Conservation (phyloP, 192 early-diverging fungal species). For the Coemansia sp. region DNA sequence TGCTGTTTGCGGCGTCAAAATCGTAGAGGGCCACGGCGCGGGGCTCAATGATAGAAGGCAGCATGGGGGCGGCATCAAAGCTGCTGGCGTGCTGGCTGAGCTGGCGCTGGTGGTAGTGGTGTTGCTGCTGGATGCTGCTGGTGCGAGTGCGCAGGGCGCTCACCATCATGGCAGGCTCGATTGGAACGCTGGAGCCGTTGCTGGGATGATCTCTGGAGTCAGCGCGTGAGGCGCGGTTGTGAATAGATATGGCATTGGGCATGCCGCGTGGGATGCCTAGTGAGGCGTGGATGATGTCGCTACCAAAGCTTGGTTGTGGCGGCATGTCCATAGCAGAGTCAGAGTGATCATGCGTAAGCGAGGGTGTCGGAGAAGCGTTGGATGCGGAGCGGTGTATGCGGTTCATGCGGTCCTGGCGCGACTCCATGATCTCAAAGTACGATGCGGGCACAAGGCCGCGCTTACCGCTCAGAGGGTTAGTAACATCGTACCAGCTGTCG, state of each 20-base stretch:
- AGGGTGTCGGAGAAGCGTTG: slow-evolving; percentile 32
- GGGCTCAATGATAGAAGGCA: slow-evolving; percentile 37
- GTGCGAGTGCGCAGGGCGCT: slow-evolving; percentile 49
- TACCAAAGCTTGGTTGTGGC: not conserved
- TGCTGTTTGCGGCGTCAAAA: slow-evolving; percentile 70
- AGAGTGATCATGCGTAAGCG: not conserved
- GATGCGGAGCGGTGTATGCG: slow-evolving; percentile 51
- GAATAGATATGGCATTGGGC: slow-evolving; percentile 12
- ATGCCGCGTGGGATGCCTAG: slow-evolving; percentile 41
- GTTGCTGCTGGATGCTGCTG: slow-evolving; percentile 46
- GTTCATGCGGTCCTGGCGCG: slow-evolving; percentile 53
- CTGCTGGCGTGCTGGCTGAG: slow-evolving; percentile 22
- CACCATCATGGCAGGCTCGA: slow-evolving; percentile 20
- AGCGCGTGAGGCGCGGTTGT: not conserved
- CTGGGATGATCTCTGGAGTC: slow-evolving; percentile 29
- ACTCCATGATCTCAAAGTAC: slow-evolving; percentile 70
- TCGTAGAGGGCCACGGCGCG: slow-evolving; percentile 76
- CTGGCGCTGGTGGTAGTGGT: slow-evolving; percentile 33
- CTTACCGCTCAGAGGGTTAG: slow-evolving; percentile 70
- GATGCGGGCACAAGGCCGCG: slow-evolving; percentile 71
- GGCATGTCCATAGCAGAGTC: not conserved
- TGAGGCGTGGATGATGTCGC: slow-evolving; percentile 13
- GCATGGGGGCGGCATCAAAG: slow-evolving; percentile 25
- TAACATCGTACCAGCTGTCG: slow-evolving; percentile 75
- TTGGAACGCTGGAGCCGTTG: slow-evolving; percentile 15